phyloP scores from a whole-genome alignment of 352 stramenopile genomes.

The Phytopythium delawarense region DNA sequence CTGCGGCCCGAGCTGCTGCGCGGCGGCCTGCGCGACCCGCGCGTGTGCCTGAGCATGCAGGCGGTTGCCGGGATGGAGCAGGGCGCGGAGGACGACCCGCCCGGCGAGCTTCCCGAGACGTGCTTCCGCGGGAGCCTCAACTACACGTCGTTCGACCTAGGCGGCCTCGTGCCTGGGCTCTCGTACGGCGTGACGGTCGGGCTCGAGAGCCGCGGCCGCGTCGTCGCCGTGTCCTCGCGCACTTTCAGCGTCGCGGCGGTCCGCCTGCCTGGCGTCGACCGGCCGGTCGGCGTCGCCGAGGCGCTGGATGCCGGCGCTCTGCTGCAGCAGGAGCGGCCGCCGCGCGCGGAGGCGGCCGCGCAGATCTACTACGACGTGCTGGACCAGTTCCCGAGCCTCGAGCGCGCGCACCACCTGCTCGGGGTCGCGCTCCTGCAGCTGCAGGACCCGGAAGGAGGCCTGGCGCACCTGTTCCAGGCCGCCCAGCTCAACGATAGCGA shows the following conservation, averaged over 20 bases:
- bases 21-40: conserved; percentile 16
- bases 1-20: conserved; percentile 37
- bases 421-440: conserved; percentile 47
- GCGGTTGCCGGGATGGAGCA: conserved; percentile 15
- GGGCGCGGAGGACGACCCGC: conserved; percentile 15
- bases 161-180: conserved; percentile 47
- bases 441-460: conserved; percentile 20
- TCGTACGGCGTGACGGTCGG: conserved; percentile 50
- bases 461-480: conserved; percentile 36
- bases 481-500: conserved; percentile 40
- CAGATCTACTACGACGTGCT: conserved; percentile 55
- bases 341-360: conserved; percentile 14
- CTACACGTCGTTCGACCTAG: conserved; percentile 49
- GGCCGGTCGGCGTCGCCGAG: conserved; percentile 34
- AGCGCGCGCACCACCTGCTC: conserved; percentile 42
- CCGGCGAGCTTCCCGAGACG: conserved; percentile 33
- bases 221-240: conserved; percentile 60
- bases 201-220: conserved; percentile 39
- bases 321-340: conserved; percentile 31
- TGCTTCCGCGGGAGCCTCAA: conserved; percentile 58
- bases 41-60: conserved; percentile 59
- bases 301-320: conserved; percentile 36
- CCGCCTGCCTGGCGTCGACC: conserved; percentile 12
- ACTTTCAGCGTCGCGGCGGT: conserved; percentile 59
- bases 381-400: conserved; percentile 40